phyloP scores from a whole-genome alignment of 2,329 filamentous ascomycete genomes.

The Claviceps fusiformis region DNA sequence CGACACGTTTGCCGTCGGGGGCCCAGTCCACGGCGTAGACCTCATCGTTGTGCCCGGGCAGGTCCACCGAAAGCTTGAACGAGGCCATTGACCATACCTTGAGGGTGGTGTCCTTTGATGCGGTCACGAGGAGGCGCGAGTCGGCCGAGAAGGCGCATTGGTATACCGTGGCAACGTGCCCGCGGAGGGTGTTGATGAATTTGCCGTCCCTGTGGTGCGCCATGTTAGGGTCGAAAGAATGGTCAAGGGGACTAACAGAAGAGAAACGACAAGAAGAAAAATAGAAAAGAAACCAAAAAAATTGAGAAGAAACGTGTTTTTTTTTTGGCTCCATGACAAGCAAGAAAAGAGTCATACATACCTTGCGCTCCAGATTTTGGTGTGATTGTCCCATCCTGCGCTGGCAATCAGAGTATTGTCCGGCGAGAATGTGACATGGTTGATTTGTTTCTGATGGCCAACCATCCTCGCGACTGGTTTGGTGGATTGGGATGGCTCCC shows the following conservation, averaged over 20 bases:
- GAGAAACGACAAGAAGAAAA: neutral
- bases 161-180: constrained; percentile 83
- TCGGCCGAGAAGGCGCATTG: constrained; percentile 89
- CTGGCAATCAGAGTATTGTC: constrained; percentile 81
- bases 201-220: constrained; percentile 42
- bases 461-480: constrained; percentile 80
- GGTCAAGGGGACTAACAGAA: too few relatives aligned
- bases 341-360: constrained; percentile 23
- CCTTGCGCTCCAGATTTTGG: constrained; percentile 77
- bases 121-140: constrained; percentile 75
- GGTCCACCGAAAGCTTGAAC: constrained; percentile 64
- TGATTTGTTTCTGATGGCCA: constrained; percentile 95
- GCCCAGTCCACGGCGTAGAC: constrained; percentile 95
- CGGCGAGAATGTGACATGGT: constrained; percentile 87
- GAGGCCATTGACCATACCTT: constrained; percentile 90
- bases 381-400: constrained; percentile 85
- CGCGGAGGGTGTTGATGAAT: constrained; percentile 77
- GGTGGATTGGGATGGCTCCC: constrained; percentile 64
- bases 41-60: constrained; percentile 84
- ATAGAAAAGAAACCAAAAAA: neutral
- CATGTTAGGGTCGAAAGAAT: neutral
- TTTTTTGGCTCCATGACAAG: neutral
- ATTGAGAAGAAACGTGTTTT: too few relatives aligned
- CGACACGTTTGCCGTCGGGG: constrained; percentile 76
- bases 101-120: constrained; percentile 81